Conservation (phyloP, 164 flowering plant genomes). For the Liriodendron chinense region DNA sequence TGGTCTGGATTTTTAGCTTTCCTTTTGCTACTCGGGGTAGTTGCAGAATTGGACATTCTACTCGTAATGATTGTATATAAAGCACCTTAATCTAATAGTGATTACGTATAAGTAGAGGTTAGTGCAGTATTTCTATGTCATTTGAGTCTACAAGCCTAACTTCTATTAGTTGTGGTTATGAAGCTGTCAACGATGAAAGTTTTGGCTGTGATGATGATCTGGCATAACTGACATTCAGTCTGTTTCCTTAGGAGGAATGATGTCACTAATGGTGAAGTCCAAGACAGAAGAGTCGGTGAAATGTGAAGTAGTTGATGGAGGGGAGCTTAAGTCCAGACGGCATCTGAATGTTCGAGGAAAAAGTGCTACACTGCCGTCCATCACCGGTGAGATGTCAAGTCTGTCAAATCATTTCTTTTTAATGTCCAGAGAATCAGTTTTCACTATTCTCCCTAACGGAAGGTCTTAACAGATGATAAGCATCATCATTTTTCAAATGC, state of each 20-base stretch:
- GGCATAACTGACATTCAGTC: background rate
- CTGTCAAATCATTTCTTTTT: background rate
- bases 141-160: no score
- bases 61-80: no score
- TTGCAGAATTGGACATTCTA: no score
- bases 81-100: no score
- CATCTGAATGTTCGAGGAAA: conserved; percentile 98
- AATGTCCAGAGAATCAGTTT: background rate
- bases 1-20: no score
- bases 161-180: no score
- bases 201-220: background rate
- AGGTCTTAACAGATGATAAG: background rate
- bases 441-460: background rate
- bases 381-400: conserved; percentile 43
- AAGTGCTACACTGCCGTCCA: conserved; percentile 66
- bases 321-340: conserved; percentile 91
- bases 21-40: no score
- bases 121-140: no score
- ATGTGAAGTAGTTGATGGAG: conserved; percentile 98
- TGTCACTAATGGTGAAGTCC: conserved; percentile 85
- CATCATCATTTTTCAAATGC: conserved; percentile 4
- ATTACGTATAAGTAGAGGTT: no score
- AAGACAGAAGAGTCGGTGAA: conserved; percentile 87
- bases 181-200: background rate
- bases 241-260: conserved; percentile 87